These are phyloP conservation scores for Amanita inopinata DNA, from an alignment of 768 basidiomycete species.

Conservation along the genomic window DNA sequence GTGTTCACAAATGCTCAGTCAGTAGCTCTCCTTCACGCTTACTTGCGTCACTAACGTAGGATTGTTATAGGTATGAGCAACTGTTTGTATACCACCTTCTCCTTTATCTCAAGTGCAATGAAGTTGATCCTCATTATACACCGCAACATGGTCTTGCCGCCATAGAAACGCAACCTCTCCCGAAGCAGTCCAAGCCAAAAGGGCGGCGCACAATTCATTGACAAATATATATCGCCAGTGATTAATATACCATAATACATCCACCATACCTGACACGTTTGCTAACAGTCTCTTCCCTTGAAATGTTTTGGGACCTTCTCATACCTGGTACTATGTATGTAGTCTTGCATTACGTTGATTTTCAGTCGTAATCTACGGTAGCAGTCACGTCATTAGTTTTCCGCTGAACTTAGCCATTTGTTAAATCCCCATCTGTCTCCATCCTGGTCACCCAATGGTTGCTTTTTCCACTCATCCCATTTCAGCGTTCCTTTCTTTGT, in stretches of 20 bases:
- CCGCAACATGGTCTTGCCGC: conserved; percentile 77
- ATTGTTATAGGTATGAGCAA: conserved; percentile 63
- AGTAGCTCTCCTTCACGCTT: conserved; percentile 22
- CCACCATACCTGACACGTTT: conserved; percentile 6
- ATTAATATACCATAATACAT: background rate
- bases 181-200: conserved; percentile 47
- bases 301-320: conserved; percentile 4
- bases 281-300: conserved; percentile 8
- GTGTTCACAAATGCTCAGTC: conserved; percentile 91
- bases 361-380: background rate
- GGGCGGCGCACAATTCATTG: conserved; percentile 33
- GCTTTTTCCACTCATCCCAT: conserved; percentile 43
- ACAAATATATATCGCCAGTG: conserved; percentile 2
- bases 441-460: conserved; percentile 17
- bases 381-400: background rate
- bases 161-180: conserved; percentile 33
- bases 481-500: conserved; percentile 5
- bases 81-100: conserved; percentile 81
- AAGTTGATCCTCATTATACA: conserved; percentile 67
- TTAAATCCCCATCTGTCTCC: conserved; percentile 41
- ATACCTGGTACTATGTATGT: background rate
- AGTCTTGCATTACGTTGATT: background rate
- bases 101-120: conserved; percentile 64
- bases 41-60: conserved; percentile 1
- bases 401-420: conserved; percentile 26